Evolutionary conservation across 2,329 filamentous ascomycete genomes (phyloP), one percentile per base, ranked within the genome.

Genomic region (Trichophyton simii): DNA sequence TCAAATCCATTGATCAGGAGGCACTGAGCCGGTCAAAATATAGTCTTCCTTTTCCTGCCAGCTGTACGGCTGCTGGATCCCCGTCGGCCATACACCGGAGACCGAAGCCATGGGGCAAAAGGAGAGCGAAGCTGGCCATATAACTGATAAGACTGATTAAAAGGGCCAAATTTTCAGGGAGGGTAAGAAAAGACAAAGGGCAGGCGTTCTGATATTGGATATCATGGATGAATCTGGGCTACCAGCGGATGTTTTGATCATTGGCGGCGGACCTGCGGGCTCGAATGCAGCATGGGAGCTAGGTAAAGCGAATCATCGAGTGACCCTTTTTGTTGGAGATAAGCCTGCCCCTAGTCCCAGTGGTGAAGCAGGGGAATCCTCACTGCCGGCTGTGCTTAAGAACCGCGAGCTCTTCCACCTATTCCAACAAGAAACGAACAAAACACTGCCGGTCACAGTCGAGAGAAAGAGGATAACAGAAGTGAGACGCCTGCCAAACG

Each of bases 291-390:
- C 69, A n/a, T 65, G 72, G 1, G 67, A 67, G 0, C 71, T 78
- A 1, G 73, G 73, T 15, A 75, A 77, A 41, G 70, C 70, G 8
- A 70, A 71, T 1, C 71, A 73, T 59, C 75, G 70, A 11, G 72
- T 71, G 18, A 63, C 79, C 4, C 68, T 81, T 22, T 79, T 81
- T 65, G 44, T 22, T 11, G 18, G 44, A 9, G 20, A 48, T 9
- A 18, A 48, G 18, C 44, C 18, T 11, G 18, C 25, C 8, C 3
- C 8, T 3, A 22, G 20, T 48, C 44, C 44, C 1, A 7, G 9
- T 11, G n/a, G 20, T 9, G 44, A 11, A 18, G 18, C 2, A 3
- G 18, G 3, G 18, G 44, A 48, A 20, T 22, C 44, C n/a, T 48
- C 44, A 9, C 5, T 48, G 18, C 20, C 44, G 3, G 44, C 20